These are phyloP conservation scores for Penicillium psychrofluorescens DNA, from an alignment of 495 filamentous ascomycete species.

Conservation along the genomic window DNA sequence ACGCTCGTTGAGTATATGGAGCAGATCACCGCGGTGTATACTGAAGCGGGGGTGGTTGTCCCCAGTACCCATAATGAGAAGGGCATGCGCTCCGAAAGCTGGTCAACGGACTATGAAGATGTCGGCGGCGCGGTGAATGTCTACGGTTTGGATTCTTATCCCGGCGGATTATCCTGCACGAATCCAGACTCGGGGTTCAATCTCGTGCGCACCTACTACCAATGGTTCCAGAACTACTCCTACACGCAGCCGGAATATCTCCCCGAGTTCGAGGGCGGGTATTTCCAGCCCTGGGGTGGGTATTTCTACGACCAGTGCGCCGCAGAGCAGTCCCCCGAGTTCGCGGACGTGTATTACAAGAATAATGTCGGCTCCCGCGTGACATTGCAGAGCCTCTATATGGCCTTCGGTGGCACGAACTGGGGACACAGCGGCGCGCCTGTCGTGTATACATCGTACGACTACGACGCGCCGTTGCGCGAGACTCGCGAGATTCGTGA, in stretches of 20 bases:
- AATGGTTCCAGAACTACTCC: conserved; percentile 51
- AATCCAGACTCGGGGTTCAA: conserved; percentile 43
- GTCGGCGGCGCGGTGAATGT: conserved; percentile 49
- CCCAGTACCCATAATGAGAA: conserved; percentile 49
- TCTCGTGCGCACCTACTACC: conserved; percentile 45
- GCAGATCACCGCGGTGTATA: conserved; percentile 39
- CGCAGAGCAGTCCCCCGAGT: conserved; percentile 41
- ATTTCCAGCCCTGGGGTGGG: conserved; percentile 47
- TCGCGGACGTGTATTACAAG: conserved; percentile 51
- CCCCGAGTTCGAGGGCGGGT: conserved; percentile 49
- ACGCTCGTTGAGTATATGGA: conserved; percentile 45
- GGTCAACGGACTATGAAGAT: conserved; percentile 48
- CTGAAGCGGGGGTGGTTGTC: conserved; percentile 41
- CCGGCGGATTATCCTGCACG: conserved; percentile 45
- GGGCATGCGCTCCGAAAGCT: conserved; percentile 40
- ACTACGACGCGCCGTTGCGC: conserved; percentile 35
- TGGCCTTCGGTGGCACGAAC: conserved; percentile 52
- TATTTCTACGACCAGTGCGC: conserved; percentile 39
- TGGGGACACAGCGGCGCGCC: conserved; percentile 45
- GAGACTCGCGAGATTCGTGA: conserved; percentile 36
- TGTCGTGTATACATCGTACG: conserved; percentile 45
- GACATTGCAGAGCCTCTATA: conserved; percentile 46
- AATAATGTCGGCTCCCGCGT: conserved; percentile 45
- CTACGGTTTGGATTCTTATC: conserved; percentile 50
- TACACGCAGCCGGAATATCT: conserved; percentile 45